phyloP scores from a whole-genome alignment of 2,329 filamentous ascomycete genomes.

The Aureobasidium melanogenum region DNA sequence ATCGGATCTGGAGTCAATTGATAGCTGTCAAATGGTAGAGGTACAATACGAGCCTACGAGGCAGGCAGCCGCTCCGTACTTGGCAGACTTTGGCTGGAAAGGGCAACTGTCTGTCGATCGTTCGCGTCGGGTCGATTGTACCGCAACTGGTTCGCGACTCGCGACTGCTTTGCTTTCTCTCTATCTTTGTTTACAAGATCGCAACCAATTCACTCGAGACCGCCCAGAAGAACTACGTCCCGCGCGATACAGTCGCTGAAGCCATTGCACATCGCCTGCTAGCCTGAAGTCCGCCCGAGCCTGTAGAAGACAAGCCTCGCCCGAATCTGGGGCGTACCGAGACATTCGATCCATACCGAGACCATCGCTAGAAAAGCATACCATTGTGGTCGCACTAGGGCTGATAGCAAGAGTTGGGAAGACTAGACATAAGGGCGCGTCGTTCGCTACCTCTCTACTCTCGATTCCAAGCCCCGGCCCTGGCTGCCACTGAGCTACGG shows the following conservation, averaged over 20 bases:
- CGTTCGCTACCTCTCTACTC: neutral
- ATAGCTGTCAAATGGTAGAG: neutral
- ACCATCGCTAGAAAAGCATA: neutral
- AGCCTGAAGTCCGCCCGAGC: neutral
- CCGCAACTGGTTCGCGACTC: neutral
- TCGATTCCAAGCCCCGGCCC: constrained; percentile 1
- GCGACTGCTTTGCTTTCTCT: too few relatives aligned
- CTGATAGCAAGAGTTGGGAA: neutral
- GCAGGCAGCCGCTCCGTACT: neutral
- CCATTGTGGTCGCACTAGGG: neutral
- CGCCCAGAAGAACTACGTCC: neutral
- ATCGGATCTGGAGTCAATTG: neutral
- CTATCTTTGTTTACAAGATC: neutral
- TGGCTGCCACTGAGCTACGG: constrained; percentile 6
- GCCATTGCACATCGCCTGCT: neutral
- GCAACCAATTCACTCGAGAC: neutral
- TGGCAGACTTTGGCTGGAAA: neutral
- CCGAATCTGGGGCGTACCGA: constrained; percentile 3
- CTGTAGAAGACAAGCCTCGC: neutral
- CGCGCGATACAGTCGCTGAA: neutral
- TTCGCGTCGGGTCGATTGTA: neutral
- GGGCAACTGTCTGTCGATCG: neutral
- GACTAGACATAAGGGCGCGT: neutral
- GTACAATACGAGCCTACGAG: too few relatives aligned
- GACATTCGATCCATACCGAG: neutral